Conservation (phyloP, 768 basidiomycete species). For the Arthromyces matolae region DNA sequence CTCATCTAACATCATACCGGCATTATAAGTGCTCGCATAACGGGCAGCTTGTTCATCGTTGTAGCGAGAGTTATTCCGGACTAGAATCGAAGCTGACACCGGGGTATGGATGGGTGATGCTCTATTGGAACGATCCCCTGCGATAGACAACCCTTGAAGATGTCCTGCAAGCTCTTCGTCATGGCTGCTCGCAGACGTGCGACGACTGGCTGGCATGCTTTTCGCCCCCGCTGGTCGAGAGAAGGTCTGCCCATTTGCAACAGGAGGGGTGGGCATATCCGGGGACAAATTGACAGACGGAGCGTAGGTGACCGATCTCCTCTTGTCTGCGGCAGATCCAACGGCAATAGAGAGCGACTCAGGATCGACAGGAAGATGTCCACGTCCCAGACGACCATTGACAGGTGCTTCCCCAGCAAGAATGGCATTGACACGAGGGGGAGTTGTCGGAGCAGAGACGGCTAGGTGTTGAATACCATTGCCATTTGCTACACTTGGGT, state of each 20-base stretch:
- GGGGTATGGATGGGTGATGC: constrained; percentile 54
- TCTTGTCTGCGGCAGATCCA: constrained; percentile 67
- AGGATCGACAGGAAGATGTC: constrained; percentile 52
- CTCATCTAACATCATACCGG: constrained; percentile 90
- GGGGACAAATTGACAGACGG: constrained; percentile 74
- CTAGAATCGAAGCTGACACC: constrained; percentile 49
- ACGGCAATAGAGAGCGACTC: constrained; percentile 68
- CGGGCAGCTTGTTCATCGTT: constrained; percentile 55
- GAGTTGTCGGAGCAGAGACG: constrained; percentile 85
- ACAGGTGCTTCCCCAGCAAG: constrained; percentile 56
- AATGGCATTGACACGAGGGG: constrained; percentile 72
- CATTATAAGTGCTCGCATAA: constrained; percentile 66
- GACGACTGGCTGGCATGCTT: constrained; percentile 90
- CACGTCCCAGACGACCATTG: constrained; percentile 37
- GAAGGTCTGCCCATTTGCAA: constrained; percentile 49
- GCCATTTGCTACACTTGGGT: constrained; percentile 40
- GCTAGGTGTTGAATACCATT: constrained; percentile 70
- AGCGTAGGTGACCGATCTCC: constrained; percentile 84
- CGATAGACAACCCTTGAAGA: constrained; percentile 67
- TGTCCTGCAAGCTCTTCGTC: constrained; percentile 80
- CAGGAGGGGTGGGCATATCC: constrained; percentile 48
- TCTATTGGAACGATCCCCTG: constrained; percentile 55
- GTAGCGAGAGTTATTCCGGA: constrained; percentile 49
- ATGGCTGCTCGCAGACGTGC: constrained; percentile 83
- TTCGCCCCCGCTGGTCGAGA: constrained; percentile 73